Evolutionary conservation across 305 asterid genomes (phyloP).

Genomic region (Ilex paraguariensis): DNA sequence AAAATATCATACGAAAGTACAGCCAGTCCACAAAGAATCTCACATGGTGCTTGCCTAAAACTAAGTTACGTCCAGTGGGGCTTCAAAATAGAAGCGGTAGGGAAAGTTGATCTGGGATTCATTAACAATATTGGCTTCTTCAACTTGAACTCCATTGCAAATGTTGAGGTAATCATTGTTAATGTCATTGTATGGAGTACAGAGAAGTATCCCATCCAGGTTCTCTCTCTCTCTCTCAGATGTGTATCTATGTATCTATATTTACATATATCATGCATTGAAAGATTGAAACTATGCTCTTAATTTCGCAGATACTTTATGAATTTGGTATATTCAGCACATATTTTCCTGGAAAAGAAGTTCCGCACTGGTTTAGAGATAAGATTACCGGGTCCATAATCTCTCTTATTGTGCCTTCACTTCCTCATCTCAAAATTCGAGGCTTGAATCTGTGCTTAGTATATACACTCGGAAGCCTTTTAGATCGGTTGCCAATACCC

Average conservation of each 20-base stretch:
- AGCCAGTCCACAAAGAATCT: neutral
- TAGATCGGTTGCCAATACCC: neutral
- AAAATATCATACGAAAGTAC: neutral
- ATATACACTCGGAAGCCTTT: neutral
- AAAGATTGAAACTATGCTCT: too few relatives aligned
- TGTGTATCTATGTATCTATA: too few relatives aligned
- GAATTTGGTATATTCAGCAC: conserved; percentile 22
- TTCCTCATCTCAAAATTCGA: conserved; percentile 4
- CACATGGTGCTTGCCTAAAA: neutral
- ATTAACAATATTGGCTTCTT: neutral
- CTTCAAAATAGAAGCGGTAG: neutral
- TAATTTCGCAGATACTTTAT: conserved; percentile 9
- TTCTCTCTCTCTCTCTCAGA: too few relatives aligned
- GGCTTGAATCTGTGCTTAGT: conserved; percentile 13
- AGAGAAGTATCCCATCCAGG: neutral
- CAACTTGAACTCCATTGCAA: neutral
- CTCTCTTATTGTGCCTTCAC: conserved; percentile 9
- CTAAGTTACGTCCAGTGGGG: neutral
- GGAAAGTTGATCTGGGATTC: neutral
- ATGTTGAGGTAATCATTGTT: neutral
- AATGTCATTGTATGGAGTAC: neutral
- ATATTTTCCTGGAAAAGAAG: conserved; percentile 11
- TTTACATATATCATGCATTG: too few relatives aligned
- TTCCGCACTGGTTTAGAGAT: conserved; percentile 8
- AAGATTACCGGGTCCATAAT: conserved; percentile 5